Percentiles rank a stretch among this genome's conserved stretches.
Evolutionary conservation across 345 rosid species (phyloP).

Genomic region (Rubroshorea leprosula): DNA sequence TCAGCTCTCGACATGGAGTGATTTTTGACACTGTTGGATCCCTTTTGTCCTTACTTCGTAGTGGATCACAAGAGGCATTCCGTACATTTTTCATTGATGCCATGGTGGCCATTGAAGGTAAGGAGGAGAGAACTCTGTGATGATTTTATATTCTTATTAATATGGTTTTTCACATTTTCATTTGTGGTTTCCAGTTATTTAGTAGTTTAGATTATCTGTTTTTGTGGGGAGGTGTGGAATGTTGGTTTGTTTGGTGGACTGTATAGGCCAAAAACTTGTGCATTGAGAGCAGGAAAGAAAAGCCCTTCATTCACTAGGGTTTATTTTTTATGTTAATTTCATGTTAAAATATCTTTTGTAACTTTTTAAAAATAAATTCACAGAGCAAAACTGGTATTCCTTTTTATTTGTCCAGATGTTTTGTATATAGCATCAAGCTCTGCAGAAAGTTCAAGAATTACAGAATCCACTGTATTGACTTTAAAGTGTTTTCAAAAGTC

Average conservation of each 20-base stretch:
- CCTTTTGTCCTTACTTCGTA: conserved; percentile 75
- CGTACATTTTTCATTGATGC: conserved; percentile 70
- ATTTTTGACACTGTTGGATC: conserved; percentile 82
- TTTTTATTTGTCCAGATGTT: conserved; percentile 52
- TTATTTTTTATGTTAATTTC: too few relatives aligned
- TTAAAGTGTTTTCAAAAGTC: conserved; percentile 63
- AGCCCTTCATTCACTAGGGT: too few relatives aligned
- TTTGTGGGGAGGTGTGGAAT: too few relatives aligned
- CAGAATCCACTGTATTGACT: conserved; percentile 28
- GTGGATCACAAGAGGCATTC: conserved; percentile 69
- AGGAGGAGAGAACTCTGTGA: conserved; percentile 1
- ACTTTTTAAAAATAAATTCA: background rate
- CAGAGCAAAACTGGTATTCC: conserved; percentile 11
- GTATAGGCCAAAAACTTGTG: too few relatives aligned
- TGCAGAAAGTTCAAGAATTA: conserved; percentile 22
- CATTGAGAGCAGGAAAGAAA: too few relatives aligned
- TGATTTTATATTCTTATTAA: background rate
- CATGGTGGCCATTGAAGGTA: conserved; percentile 72
- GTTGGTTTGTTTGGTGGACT: too few relatives aligned
- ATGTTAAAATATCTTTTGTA: background rate
- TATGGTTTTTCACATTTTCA: conserved; percentile 10
- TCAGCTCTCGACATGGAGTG: conserved; percentile 64
- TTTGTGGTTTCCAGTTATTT: too few relatives aligned
- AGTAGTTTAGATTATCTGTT: too few relatives aligned
- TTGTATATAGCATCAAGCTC: conserved; percentile 39